Base-by-base conservation (phyloP, 2,329 filamentous ascomycete genomes). In the Colletotrichum sp. region DNA sequence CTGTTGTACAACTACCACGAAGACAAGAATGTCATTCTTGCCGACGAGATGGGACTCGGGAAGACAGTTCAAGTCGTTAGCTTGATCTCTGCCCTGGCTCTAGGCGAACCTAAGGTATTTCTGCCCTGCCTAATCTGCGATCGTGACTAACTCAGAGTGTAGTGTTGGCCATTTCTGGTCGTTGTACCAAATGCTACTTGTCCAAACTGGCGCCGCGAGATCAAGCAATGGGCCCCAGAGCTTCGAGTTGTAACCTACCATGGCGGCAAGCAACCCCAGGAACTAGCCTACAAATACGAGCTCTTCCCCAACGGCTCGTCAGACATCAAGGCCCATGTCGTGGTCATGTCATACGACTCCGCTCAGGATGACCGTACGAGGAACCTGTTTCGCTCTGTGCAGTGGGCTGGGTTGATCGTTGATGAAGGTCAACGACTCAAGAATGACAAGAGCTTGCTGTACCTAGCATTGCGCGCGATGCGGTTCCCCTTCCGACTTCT, bases 41-140 rank as follows among this genome's bases (percentile, higher is more conserved):
- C 97, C 1, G 97, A 99, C 82, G 97, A 99, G 82, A 99, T 99
- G 97, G 97, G 97, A 55, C 91, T 99, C 3, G 97, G 97, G 36
- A 99, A 99, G 87, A 99, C 97, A 0, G 95, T 99, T 36, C 97
- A 99, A 83, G 93, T 98, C 69, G 94, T 99, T 76, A 92, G 93
- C 4, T 91, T 98, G 77, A 90, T 99, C 76, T 92, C 95, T 2
- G 93, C 94, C 1, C 86, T 99, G 49, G 89, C 94, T 28, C 89
- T 94, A 77, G 90, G 93, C 68, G 85, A 85, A n/a, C 92, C 92
- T 8, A 87, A 91, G 79, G 86, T 85, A 81, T 79, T 79, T 36
- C 16, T 66, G 7, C 24, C 39, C 6, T 10, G 13, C 13, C 26
- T 15, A 28, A 15, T 9, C 21, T 13, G 26, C 8, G 15, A 39